Evolutionary conservation across 2,329 filamentous ascomycete genomes (phyloP).

Genomic region (Scedosporium minutisporum): DNA sequence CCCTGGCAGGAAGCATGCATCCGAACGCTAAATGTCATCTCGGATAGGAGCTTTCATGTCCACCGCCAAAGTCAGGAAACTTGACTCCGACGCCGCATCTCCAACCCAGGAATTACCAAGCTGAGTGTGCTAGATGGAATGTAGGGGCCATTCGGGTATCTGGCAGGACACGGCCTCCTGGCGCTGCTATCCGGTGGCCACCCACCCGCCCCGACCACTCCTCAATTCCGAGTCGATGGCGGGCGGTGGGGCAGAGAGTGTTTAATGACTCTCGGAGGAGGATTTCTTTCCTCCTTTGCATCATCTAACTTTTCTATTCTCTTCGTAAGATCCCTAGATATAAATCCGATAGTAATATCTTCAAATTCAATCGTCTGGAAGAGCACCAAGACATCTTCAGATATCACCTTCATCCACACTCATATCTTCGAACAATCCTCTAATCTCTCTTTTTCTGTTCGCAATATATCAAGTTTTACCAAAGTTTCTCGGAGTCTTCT

Average conservation of each 20-base stretch:
- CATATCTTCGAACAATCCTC: background rate
- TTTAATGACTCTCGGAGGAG: too few species aligned
- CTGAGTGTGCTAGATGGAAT: background rate
- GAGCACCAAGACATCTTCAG: background rate
- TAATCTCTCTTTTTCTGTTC: background rate
- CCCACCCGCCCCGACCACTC: too few species aligned
- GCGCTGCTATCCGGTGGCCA: background rate
- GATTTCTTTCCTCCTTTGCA: background rate
- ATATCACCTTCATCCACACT: background rate
- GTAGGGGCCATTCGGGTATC: background rate
- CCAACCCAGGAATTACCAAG: background rate
- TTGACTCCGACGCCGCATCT: background rate
- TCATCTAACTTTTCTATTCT: background rate
- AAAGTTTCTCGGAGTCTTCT: background rate
- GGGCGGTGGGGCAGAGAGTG: too few species aligned
- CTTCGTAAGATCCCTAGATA: background rate
- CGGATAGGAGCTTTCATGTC: background rate
- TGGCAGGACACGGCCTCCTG: background rate
- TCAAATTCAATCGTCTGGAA: background rate
- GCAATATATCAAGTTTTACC: background rate
- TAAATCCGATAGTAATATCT: background rate
- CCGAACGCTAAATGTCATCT: background rate
- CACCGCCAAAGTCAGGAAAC: background rate
- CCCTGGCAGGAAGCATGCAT: background rate
- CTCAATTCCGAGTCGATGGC: too few species aligned